Percentiles rank a stretch among this genome's conserved stretches.
Evolutionary conservation across 2,329 filamentous ascomycete species (phyloP).

Genomic region (Metarhizium sp.): DNA sequence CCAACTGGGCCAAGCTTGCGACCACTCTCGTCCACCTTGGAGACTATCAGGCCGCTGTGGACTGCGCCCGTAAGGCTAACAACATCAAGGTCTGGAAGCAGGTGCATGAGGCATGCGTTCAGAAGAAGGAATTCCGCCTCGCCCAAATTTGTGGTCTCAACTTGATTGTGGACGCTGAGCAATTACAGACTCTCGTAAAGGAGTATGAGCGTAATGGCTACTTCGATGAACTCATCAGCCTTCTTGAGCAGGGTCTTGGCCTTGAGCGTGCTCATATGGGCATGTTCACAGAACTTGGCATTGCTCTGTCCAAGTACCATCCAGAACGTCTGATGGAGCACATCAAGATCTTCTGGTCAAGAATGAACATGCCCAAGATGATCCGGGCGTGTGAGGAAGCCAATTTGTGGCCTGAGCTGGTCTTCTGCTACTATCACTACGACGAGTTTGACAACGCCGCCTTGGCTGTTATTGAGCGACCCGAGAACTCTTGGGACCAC

Average conservation of each 20-base stretch:
- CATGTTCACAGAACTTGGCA: constrained; percentile 89
- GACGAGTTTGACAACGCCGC: constrained; percentile 98
- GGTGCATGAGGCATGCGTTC: constrained; percentile 91
- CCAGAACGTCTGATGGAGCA: constrained; percentile 97
- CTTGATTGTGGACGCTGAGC: constrained; percentile 93
- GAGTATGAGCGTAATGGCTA: constrained; percentile 96
- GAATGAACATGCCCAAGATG: constrained; percentile 97
- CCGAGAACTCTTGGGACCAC: constrained; percentile 97
- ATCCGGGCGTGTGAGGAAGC: constrained; percentile 89
- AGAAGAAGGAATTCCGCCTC: constrained; percentile 97
- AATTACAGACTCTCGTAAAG: constrained; percentile 84
- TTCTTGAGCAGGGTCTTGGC: constrained; percentile 90
- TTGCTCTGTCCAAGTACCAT: constrained; percentile 88
- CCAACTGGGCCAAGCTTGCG: constrained; percentile 98
- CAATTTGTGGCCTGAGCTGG: constrained; percentile 92
- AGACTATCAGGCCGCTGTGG: constrained; percentile 95
- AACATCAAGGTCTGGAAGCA: constrained; percentile 99
- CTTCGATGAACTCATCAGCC: constrained; percentile 92
- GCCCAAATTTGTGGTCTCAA: constrained; percentile 98
- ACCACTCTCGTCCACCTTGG: constrained; percentile 95
- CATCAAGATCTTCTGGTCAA: constrained; percentile 94
- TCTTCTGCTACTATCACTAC: constrained; percentile 97
- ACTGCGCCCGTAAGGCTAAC: constrained; percentile 96
- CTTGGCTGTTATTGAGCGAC: constrained; percentile 94
- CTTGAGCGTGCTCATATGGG: constrained; percentile 91